phyloP scores from a whole-genome alignment of 768 basidiomycete genomes.

The Podaxis sp. region DNA sequence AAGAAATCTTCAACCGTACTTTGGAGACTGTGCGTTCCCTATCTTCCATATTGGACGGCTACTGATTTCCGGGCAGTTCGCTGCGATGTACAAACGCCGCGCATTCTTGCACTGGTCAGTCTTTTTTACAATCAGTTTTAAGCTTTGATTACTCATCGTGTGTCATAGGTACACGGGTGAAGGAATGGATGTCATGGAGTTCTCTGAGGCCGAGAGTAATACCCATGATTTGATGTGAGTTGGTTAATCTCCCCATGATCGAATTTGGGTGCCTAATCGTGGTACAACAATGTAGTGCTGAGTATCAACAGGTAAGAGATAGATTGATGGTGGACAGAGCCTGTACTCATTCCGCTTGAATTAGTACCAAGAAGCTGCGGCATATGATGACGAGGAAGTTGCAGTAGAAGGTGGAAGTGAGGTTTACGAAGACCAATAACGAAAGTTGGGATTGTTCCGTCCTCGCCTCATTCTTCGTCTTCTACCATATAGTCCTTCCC shows the following conservation, averaged over 20 bases:
- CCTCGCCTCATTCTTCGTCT: neutral
- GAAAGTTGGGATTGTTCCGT: neutral
- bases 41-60: neutral
- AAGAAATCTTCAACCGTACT: constrained; percentile 81
- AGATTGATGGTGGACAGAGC: neutral
- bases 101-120: constrained; percentile 83
- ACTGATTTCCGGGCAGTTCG: constrained; percentile 45
- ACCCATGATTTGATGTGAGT: constrained; percentile 76
- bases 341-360: neutral
- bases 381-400: constrained; percentile 19
- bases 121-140: neutral
- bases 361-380: constrained; percentile 35
- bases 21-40: constrained; percentile 47
- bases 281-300: constrained; percentile 47
- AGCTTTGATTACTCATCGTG: neutral
- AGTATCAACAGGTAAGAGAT: constrained; percentile 76
- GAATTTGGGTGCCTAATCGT: neutral
- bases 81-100: constrained; percentile 76
- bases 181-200: constrained; percentile 88
- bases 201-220: constrained; percentile 87
- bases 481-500: neutral
- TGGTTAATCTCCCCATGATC: neutral
- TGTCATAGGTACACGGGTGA: constrained; percentile 71
- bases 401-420: constrained; percentile 22
- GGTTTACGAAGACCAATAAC: constrained; percentile 17